Evolutionary conservation across 2,329 filamentous ascomycete species (phyloP).

Genomic region (Penicillium brevicompactum): DNA sequence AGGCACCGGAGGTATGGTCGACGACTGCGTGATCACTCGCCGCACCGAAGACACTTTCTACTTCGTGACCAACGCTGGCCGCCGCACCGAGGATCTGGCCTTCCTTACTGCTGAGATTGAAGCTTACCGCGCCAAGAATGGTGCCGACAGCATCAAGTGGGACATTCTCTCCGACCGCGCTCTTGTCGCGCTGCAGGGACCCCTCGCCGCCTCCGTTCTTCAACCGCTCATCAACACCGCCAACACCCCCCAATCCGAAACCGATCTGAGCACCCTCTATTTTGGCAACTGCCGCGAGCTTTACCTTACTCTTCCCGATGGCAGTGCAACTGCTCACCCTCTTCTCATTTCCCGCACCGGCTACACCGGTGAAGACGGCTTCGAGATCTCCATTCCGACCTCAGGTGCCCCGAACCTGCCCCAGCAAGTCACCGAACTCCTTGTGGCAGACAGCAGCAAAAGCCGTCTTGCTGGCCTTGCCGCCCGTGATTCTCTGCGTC

Average conservation of each 20-base stretch:
- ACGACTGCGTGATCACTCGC: slow-evolving; percentile 88
- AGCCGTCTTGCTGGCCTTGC: slow-evolving; percentile 85
- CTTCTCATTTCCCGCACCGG: slow-evolving; percentile 83
- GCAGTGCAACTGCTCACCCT: slow-evolving; percentile 52
- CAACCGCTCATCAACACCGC: slow-evolving; percentile 60
- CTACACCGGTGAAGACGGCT: slow-evolving; percentile 97
- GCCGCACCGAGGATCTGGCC: slow-evolving; percentile 80
- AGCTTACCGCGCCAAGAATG: slow-evolving; percentile 58
- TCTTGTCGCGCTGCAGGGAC: slow-evolving; percentile 87
- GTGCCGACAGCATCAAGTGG: slow-evolving; percentile 63
- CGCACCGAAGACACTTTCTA: slow-evolving; percentile 78
- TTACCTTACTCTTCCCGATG: slow-evolving; percentile 62
- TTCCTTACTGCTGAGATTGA: slow-evolving; percentile 74
- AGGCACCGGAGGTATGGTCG: slow-evolving; percentile 83
- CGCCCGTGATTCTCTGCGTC: slow-evolving; percentile 84
- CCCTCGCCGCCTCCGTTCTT: slow-evolving; percentile 71
- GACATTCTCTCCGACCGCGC: slow-evolving; percentile 71
- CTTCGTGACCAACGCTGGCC: slow-evolving; percentile 93
- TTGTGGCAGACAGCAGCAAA: slow-evolving; percentile 66
- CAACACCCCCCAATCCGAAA: slow-evolving; percentile 44
- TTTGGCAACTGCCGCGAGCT: slow-evolving; percentile 77
- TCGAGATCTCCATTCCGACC: slow-evolving; percentile 85
- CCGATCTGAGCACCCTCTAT: slow-evolving; percentile 68
- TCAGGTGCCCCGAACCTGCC: slow-evolving; percentile 56
- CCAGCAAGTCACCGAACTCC: slow-evolving; percentile 63